Base-by-base conservation (phyloP, 2,329 filamentous ascomycete species). In the Trichoderma oligosporum region DNA sequence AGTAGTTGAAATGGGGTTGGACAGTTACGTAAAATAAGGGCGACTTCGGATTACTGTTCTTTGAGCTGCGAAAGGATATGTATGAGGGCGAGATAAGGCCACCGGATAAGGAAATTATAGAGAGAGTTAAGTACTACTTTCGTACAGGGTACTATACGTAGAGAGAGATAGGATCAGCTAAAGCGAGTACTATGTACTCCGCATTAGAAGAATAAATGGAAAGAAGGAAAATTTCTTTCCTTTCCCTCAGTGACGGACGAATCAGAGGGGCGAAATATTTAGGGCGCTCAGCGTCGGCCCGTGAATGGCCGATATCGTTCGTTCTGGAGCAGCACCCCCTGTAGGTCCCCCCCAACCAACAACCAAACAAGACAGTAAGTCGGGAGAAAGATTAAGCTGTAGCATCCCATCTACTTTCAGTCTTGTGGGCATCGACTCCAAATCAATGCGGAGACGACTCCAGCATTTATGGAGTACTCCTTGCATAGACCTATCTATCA, bases 21-120 rank as follows among this genome's bases (percentile, higher is more conserved):
- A 46, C 36, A 24, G 55, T 64, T 65, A 64, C 62, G 62, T 63
- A 62, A 65, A 59, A 63, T 39, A 16, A 60, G 61, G 61, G 63
- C 64, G 63, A 63, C 48, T 61, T 61, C 62, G 60, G 53, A 27
- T 35, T 31, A 11, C 20, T 7, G 31, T 39, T 49, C 56, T n/a
- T n/a, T n/a, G n/a, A n/a, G n/a, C n/a, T n/a, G n/a, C n/a, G n/a
- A n/a, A n/a, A n/a, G n/a, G n/a, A n/a, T n/a, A n/a, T n/a, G n/a
- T n/a, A n/a, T n/a, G n/a, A n/a, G n/a, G n/a, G n/a, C n/a, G n/a
- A n/a, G n/a, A n/a, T n/a, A n/a, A n/a, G n/a, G n/a, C n/a, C n/a
- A n/a, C n/a, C n/a, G n/a, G n/a, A n/a, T n/a, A n/a, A n/a, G n/a
- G n/a, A n/a, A n/a, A n/a, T n/a, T n/a, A n/a, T n/a, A n/a, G n/a